A percentile compares a stretch with the other conserved stretches of the same genome.
Conservation (phyloP, 140 eudicot species). For the Erigeron philadelphicus region DNA sequence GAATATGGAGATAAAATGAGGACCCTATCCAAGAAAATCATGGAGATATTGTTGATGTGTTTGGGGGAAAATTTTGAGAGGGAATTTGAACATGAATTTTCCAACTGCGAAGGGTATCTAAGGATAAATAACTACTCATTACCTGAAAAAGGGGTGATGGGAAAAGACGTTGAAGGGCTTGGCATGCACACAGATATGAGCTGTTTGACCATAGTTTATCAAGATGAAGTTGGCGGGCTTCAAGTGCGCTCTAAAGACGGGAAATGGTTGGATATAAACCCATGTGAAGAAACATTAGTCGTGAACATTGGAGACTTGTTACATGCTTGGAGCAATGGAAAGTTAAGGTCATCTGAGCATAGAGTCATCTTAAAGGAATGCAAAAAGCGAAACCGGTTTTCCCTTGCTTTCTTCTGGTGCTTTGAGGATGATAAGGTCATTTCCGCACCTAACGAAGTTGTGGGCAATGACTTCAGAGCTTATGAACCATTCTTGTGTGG, state of each 20-base stretch:
- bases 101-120: slow-evolving; percentile 51
- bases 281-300: slow-evolving; percentile 50
- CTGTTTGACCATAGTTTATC: slow-evolving; percentile 54
- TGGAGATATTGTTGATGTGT: slow-evolving; percentile 42
- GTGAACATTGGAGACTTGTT: slow-evolving; percentile 60
- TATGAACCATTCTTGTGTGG: slow-evolving; percentile 48
- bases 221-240: slow-evolving; percentile 58
- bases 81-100: slow-evolving; percentile 40
- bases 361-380: slow-evolving; percentile 45
- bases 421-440: slow-evolving; percentile 58
- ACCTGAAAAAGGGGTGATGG: slow-evolving; percentile 22
- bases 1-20: slow-evolving; percentile 56
- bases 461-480: slow-evolving; percentile 40
- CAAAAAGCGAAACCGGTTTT: slow-evolving; percentile 36
- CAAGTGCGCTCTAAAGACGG: slow-evolving; percentile 60
- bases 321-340: slow-evolving; percentile 71
- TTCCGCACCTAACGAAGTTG: slow-evolving; percentile 48
- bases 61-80: slow-evolving; percentile 43
- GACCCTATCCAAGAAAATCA: slow-evolving; percentile 43
- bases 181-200: slow-evolving; percentile 76
- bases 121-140: slow-evolving; percentile 50
- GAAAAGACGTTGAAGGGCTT: slow-evolving; percentile 57
- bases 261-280: slow-evolving; percentile 47
- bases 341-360: slow-evolving; percentile 57
- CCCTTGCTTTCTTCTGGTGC: slow-evolving; percentile 66